Percentiles rank a stretch among this genome's conserved stretches.
These are phyloP conservation scores for Phycomyces nitens DNA, from an alignment of 192 early-diverging fungal genomes.

Conservation along the genomic window DNA sequence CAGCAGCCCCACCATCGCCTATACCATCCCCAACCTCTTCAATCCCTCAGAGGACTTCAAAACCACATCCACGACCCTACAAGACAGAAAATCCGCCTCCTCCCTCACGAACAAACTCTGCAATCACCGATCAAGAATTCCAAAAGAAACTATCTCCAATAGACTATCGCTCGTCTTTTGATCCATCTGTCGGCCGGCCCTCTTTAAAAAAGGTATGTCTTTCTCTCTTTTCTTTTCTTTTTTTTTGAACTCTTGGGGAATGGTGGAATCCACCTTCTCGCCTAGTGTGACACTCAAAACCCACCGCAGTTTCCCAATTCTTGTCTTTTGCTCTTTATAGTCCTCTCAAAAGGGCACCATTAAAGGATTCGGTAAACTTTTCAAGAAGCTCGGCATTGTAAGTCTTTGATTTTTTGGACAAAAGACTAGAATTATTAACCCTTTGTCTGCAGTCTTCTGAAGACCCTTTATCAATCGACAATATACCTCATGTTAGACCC, in stretches of 20 bases:
- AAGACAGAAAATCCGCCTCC: neutral
- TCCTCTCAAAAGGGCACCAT: neutral
- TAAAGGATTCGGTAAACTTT: constrained; percentile 16
- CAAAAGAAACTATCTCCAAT: no score
- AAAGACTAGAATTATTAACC: neutral
- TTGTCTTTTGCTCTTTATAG: neutral
- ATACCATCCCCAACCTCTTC: neutral
- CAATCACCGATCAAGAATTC: no score
- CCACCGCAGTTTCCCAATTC: no score
- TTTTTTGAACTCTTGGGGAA: no score
- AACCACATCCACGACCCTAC: neutral
- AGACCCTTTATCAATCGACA: constrained; percentile 5
- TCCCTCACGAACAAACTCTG: neutral
- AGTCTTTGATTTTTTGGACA: neutral
- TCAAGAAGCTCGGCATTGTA: constrained; percentile 19
- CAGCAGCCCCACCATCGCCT: neutral
- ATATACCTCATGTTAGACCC: constrained; percentile 12
- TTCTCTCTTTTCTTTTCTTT: no score
- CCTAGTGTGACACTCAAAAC: no score
- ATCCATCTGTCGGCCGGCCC: no score
- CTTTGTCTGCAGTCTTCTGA: neutral
- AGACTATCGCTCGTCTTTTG: no score
- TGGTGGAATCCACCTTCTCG: no score
- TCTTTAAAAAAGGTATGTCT: no score
- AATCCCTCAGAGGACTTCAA: neutral